Conservation (phyloP, 495 filamentous ascomycete species). For the Chlorociboria aeruginascens region DNA sequence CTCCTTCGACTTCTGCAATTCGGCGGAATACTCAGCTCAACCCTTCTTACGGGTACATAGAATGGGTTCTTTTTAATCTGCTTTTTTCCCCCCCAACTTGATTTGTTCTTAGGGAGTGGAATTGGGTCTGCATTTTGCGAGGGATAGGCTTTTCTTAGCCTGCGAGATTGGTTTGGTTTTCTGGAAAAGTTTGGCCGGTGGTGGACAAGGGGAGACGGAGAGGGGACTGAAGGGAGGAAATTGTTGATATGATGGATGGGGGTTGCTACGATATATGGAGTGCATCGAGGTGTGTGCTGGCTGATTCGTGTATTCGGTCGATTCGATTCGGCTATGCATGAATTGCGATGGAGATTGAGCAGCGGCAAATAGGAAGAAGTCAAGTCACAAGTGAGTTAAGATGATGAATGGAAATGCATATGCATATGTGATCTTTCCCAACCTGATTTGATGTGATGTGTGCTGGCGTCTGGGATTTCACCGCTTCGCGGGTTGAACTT, state of each 20-base stretch:
- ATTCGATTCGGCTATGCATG: too few relatives aligned
- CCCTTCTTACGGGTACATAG: slow-evolving; percentile 7
- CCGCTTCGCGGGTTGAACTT: too few relatives aligned
- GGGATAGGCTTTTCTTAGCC: not conserved
- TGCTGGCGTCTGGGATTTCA: too few relatives aligned
- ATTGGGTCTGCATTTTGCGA: not conserved
- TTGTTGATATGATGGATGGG: not conserved
- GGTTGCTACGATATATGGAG: too few relatives aligned
- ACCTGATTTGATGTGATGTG: too few relatives aligned
- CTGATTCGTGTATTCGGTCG: too few relatives aligned
- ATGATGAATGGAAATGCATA: too few relatives aligned
- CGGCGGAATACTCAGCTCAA: not conserved
- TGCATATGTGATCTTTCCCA: too few relatives aligned
- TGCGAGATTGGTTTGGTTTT: slow-evolving; percentile 7
- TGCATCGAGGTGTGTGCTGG: too few relatives aligned
- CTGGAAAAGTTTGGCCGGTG: slow-evolving; percentile 5
- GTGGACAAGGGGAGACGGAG: not conserved
- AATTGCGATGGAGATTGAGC: too few relatives aligned
- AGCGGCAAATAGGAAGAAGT: too few relatives aligned
- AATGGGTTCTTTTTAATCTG: slow-evolving; percentile 11
- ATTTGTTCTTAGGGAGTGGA: not conserved
- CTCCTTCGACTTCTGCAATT: not conserved
- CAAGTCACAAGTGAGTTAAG: too few relatives aligned
- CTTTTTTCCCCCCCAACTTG: not conserved
- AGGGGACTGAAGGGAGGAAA: not conserved